Percentiles rank a stretch among this genome's conserved stretches.
Evolutionary conservation across 106 monocot genomes (phyloP).

Genomic region (Dioscorea alata): DNA sequence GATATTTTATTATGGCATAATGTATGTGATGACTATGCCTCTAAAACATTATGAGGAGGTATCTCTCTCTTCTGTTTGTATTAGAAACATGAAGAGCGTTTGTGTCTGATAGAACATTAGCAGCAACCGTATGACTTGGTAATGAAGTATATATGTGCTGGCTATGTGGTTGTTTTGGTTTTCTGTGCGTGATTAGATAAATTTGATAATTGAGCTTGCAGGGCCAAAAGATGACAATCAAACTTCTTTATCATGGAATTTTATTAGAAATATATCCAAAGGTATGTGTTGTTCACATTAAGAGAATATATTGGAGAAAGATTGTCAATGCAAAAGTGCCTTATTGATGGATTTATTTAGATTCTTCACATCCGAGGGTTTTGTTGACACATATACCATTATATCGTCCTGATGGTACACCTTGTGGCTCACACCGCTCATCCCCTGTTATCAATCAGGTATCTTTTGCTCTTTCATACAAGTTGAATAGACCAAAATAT

Average conservation of each 20-base stretch:
- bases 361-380: slow-evolving; percentile 51
- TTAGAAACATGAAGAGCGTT: too few species aligned
- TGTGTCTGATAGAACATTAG: too few species aligned
- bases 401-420: slow-evolving; percentile 69
- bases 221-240: slow-evolving; percentile 51
- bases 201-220: slow-evolving; percentile 24
- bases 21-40: too few species aligned
- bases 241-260: slow-evolving; percentile 75
- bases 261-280: slow-evolving; percentile 55
- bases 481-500: too few species aligned
- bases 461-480: neutral
- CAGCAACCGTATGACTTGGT: too few species aligned
- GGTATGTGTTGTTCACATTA: slow-evolving; percentile 29
- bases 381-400: slow-evolving; percentile 92
- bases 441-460: slow-evolving; percentile 90
- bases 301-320: neutral
- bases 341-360: slow-evolving; percentile 16
- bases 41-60: too few species aligned
- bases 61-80: too few species aligned
- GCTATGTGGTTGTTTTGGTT: neutral
- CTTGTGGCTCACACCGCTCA: slow-evolving; percentile 72
- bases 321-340: slow-evolving; percentile 3
- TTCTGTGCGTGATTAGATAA: neutral
- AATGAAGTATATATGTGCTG: too few species aligned
- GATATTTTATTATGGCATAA: too few species aligned